Base-by-base conservation (phyloP, 345 rosid genomes). In the Salix koriyanagi region DNA sequence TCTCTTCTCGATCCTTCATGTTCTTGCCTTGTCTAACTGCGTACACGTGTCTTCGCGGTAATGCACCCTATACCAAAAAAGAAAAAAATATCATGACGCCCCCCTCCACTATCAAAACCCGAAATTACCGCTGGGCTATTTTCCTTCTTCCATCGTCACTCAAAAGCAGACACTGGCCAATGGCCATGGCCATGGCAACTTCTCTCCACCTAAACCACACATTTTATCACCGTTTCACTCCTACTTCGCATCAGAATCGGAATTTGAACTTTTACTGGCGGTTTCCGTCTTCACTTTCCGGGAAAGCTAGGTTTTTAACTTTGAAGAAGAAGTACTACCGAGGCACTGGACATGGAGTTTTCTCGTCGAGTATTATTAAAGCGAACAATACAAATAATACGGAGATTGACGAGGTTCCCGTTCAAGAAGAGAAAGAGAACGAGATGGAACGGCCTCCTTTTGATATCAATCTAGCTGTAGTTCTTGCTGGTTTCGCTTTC, bases 401-500 rank as follows among this genome's bases (percentile, higher is more conserved):
- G 48, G 85, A 82, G 79, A 70, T 79, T 75, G 87, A 80, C 76
- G 72, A 77, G 41, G 75, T 72, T 73, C 39, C 81, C 15, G 70
- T 34, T 54, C 52, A 28, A 41, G 80, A 39, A 67, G 79, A 83
- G 46, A 81, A 79, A 25, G 70, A 71, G n/a, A 54, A 64, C n/a
- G 61, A 79, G 56, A 10, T 15, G 19, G 88, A 88, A 60, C 84
- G 92, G 69, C 92, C 92, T 75, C 82, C 93, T 26, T 93, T 96
- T 70, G 96, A 96, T 79, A 89, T 93, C 80, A 96, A 93, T 84
- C 94, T 93, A 58, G 98, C 98, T 7, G 98, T 95, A 62, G 83
- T 95, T 74, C 97, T 96, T 39, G 98, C 98, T 50, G 98, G 99
- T 72, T 96, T 96, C 73, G 94, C 98, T n/a, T 96, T 93, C 78